Evolutionary conservation across 768 basidiomycete species (phyloP).

Genomic region (Heimioporus sp.): DNA sequence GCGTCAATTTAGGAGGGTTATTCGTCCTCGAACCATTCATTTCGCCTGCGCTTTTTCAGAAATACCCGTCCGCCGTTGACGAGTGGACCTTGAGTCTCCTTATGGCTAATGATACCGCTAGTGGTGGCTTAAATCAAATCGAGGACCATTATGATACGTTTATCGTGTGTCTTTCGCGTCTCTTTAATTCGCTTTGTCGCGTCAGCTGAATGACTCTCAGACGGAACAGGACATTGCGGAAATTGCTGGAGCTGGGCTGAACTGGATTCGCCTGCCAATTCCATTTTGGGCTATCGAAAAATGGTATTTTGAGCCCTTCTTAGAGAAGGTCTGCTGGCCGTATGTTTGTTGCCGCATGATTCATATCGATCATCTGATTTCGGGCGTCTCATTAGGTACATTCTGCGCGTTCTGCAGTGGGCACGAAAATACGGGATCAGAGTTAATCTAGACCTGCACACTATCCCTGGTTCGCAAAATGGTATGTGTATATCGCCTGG

Average conservation of each 20-base stretch:
- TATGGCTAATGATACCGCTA: slow-evolving; percentile 63
- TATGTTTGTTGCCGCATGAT: slow-evolving; percentile 28
- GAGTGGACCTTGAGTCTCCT: slow-evolving; percentile 67
- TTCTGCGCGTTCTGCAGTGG: slow-evolving; percentile 76
- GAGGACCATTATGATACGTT: slow-evolving; percentile 81
- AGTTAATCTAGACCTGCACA: slow-evolving; percentile 77
- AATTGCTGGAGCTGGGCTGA: slow-evolving; percentile 86
- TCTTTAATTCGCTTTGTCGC: background rate
- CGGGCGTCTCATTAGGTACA: slow-evolving; percentile 46
- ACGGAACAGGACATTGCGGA: slow-evolving; percentile 87
- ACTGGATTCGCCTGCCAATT: slow-evolving; percentile 79
- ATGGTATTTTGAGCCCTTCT: slow-evolving; percentile 72
- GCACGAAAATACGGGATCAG: slow-evolving; percentile 88
- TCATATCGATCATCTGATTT: slow-evolving; percentile 3
- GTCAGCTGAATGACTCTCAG: slow-evolving; percentile 35
- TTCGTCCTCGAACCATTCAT: slow-evolving; percentile 82
- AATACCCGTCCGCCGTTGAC: slow-evolving; percentile 54
- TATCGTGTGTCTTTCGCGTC: slow-evolving; percentile 51
- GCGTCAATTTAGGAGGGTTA: slow-evolving; percentile 73
- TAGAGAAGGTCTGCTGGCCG: slow-evolving; percentile 74
- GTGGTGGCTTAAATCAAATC: slow-evolving; percentile 63
- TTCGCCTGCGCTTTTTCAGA: slow-evolving; percentile 58
- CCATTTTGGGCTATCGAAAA: slow-evolving; percentile 87
- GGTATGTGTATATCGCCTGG: slow-evolving; percentile 34
- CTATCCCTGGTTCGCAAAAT: slow-evolving; percentile 79